phyloP scores from a whole-genome alignment of 2,329 filamentous ascomycete genomes.

The Penicillium sp. region DNA sequence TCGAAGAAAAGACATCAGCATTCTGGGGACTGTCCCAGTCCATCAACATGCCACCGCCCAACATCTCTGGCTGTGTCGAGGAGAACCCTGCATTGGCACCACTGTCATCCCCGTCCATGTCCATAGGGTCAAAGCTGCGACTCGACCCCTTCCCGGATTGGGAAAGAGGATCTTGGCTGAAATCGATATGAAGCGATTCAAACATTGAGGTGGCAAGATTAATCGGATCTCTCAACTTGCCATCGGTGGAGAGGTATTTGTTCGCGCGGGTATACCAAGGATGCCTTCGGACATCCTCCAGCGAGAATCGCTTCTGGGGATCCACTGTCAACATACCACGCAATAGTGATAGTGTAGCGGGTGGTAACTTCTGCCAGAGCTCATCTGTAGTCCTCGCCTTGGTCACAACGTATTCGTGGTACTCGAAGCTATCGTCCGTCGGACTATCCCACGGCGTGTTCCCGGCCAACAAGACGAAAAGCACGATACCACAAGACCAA shows the following conservation, averaged over 20 bases:
- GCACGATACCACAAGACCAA: constrained; percentile 97
- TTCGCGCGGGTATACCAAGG: constrained; percentile 92
- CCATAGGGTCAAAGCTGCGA: constrained; percentile 59
- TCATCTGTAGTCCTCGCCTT: constrained; percentile 80
- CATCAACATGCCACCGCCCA: constrained; percentile 70
- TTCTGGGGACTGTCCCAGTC: constrained; percentile 82
- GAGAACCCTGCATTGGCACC: constrained; percentile 55
- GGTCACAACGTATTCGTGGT: constrained; percentile 76
- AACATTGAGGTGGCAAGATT: constrained; percentile 93
- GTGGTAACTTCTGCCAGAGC: constrained; percentile 76
- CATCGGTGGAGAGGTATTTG: constrained; percentile 69
- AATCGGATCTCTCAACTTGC: constrained; percentile 73
- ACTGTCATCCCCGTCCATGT: constrained; percentile 57
- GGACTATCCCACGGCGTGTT: constrained; percentile 99
- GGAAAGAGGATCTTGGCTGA: constrained; percentile 64
- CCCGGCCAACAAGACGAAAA: constrained; percentile 90
- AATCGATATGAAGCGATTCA: constrained; percentile 84
- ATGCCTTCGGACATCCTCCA: constrained; percentile 81
- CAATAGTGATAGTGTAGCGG: constrained; percentile 73
- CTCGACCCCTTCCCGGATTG: constrained; percentile 40
- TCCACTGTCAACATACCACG: constrained; percentile 91
- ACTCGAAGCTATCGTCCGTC: constrained; percentile 82
- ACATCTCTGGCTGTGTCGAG: constrained; percentile 81
- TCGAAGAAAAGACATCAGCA: constrained; percentile 42
- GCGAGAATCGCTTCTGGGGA: constrained; percentile 70